Evolutionary conservation across 306 rosid species (phyloP).

Genomic region (Prunus campanulata): DNA sequence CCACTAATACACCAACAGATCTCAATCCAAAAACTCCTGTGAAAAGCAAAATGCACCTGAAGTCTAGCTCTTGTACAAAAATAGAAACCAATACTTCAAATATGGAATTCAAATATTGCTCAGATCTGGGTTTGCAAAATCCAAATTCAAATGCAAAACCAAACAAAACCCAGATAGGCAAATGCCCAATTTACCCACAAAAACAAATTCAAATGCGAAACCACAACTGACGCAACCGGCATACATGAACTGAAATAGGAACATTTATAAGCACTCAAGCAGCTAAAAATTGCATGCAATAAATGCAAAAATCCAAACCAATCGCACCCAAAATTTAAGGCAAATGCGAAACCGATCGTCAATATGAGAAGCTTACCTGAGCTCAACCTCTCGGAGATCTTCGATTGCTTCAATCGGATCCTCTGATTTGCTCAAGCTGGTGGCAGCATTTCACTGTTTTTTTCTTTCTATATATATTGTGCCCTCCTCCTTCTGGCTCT

Average conservation of each 20-base stretch:
- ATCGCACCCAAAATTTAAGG: conserved; percentile 13
- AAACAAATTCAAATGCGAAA: conserved; percentile 46
- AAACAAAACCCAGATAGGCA: conserved; percentile 30
- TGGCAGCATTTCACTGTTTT: conserved; percentile 52
- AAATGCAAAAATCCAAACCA: conserved; percentile 33
- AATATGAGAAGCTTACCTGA: conserved; percentile 32
- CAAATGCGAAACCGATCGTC: conserved; percentile 57
- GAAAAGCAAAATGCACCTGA: conserved; percentile 14
- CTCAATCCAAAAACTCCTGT: conserved; percentile 40
- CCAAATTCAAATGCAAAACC: conserved; percentile 35
- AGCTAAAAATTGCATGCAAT: conserved; percentile 32
- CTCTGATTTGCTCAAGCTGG: conserved; percentile 47
- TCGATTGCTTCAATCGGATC: conserved; percentile 52
- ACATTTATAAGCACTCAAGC: conserved; percentile 28
- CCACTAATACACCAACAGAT: conserved; percentile 44
- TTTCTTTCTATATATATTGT: conserved; percentile 18
- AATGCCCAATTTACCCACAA: conserved; percentile 23
- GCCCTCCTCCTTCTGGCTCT: conserved; percentile 25
- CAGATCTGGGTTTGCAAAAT: conserved; percentile 71
- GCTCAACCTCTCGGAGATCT: conserved; percentile 57
- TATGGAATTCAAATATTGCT: conserved; percentile 26
- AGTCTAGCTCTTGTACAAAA: conserved; percentile 27
- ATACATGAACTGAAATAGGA: conserved; percentile 13
- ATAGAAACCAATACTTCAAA: conserved; percentile 42
- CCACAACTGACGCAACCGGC: conserved; percentile 28